Evolutionary conservation across 2,329 filamentous ascomycete genomes (phyloP), one percentile per base, ranked within the genome.

Genomic region (Fusarium poae): DNA sequence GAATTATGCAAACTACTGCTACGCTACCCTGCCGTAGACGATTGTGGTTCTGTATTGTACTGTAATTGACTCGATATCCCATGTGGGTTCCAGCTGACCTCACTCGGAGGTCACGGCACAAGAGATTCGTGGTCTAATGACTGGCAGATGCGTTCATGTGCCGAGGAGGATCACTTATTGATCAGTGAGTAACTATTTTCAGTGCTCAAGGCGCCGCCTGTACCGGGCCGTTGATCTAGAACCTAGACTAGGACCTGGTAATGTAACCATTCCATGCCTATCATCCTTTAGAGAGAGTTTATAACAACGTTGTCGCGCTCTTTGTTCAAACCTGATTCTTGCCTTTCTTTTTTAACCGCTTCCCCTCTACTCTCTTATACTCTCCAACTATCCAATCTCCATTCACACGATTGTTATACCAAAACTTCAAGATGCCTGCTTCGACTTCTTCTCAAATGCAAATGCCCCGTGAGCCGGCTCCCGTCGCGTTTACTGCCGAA

Each of bases 381-480:
- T 27, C 3, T 15, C 2, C 5, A 10, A 20, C 9, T 10, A 20
- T 20, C 13, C 43, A 16, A 45, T 12, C 27, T 13, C 7, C 16
- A 21, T 11, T 20, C 11, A 16, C 25, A 9, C 5, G 20, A 18
- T 16, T 20, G 32, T 9, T 6, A 48, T 20, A 60, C 30, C 18
- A 42, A 42, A 46, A 8, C 44, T 25, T 30, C 55, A 69, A 62
- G 4, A 73, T 72, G 72, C 64, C 68, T 39, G 54, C 70, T 51
- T 44, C 68, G 40, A 37, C 61, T 39, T 34, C 35, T 39, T 35
- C 60, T 10, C 45, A 67, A 46, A 67, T 67, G 52, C 77, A 79
- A 56, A 78, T 79, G 75, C 72, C 75, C 62, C 68, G 68, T 52
- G 74, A 79, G 71, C 77, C 77, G 37, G 76, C 75, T 51, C 77